These are phyloP conservation scores for Casuarina cunninghamiana DNA, from an alignment of 306 rosid genomes.

Conservation along the genomic window DNA sequence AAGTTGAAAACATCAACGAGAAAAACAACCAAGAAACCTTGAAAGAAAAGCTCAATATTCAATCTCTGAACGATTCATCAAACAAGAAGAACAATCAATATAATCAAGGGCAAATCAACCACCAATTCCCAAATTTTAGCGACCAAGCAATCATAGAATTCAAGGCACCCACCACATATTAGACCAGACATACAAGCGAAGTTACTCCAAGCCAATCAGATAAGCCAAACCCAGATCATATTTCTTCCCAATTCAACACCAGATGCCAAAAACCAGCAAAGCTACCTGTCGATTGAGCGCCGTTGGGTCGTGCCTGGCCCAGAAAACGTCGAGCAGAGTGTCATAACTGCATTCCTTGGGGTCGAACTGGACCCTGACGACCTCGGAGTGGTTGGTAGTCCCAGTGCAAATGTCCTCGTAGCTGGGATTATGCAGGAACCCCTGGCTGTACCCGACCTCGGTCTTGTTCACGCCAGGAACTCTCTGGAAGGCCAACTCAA, in stretches of 20 bases:
- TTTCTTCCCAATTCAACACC: constrained; percentile 2
- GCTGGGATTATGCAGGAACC: constrained; percentile 64
- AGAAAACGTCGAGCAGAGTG: constrained; percentile 69
- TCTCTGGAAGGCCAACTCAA: constrained; percentile 87
- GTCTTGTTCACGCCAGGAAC: constrained; percentile 79
- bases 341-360: constrained; percentile 68
- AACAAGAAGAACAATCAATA: neutral
- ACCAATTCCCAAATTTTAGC: neutral
- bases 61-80: neutral
- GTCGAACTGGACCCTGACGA: constrained; percentile 83
- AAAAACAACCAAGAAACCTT: neutral
- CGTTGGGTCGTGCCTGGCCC: constrained; percentile 89
- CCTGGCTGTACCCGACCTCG: constrained; percentile 88
- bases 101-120: neutral
- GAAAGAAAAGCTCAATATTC: neutral
- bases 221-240: neutral
- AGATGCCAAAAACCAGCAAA: neutral
- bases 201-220: neutral
- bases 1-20: neutral
- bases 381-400: constrained; percentile 66
- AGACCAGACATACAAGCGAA: neutral
- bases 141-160: constrained; percentile 7
- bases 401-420: constrained; percentile 90
- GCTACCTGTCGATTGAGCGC: constrained; percentile 86
- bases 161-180: neutral